phyloP scores from a whole-genome alignment of 1,284 basidiomycete genomes.

The Ganoderma resinaceum region DNA sequence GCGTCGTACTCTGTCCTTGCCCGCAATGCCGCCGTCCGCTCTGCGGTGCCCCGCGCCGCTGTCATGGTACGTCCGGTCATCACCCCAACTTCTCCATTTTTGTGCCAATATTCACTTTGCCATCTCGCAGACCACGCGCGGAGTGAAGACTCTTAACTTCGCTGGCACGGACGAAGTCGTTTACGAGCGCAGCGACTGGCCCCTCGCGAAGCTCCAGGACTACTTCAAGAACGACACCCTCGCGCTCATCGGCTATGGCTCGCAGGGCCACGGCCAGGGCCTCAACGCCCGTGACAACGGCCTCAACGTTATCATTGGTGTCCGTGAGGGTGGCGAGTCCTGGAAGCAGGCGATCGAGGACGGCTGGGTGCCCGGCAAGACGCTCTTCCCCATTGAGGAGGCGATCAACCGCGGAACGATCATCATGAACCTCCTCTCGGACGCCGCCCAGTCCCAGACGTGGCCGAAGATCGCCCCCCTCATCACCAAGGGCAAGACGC shows the following conservation, averaged over 20 bases:
- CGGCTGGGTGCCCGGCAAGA: constrained; percentile 99
- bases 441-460: constrained; percentile 96
- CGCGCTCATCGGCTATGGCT: constrained; percentile 98
- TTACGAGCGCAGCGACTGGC: constrained; percentile 99
- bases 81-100: neutral
- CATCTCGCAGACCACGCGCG: constrained; percentile 53
- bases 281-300: constrained; percentile 99
- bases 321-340: constrained; percentile 94
- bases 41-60: constrained; percentile 42
- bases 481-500: constrained; percentile 99
- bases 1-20: constrained; percentile 78
- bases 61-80: constrained; percentile 50
- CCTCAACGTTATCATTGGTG: constrained; percentile 98
- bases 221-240: constrained; percentile 99
- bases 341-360: constrained; percentile 98
- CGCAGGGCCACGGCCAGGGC: constrained; percentile 99
- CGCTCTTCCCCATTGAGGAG: constrained; percentile 98
- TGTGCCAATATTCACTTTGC: neutral
- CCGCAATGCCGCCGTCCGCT: constrained; percentile 50
- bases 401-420: constrained; percentile 96
- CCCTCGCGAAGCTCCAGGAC: constrained; percentile 95
- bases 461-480: constrained; percentile 90
- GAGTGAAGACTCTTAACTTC: constrained; percentile 98
- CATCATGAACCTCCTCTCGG: constrained; percentile 99
- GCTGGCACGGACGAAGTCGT: constrained; percentile 95